A percentile compares a stretch with the other conserved stretches of the same genome.
Conservation (phyloP, 2,329 filamentous ascomycete species). For the Paraconiothyrium brasiliense region DNA sequence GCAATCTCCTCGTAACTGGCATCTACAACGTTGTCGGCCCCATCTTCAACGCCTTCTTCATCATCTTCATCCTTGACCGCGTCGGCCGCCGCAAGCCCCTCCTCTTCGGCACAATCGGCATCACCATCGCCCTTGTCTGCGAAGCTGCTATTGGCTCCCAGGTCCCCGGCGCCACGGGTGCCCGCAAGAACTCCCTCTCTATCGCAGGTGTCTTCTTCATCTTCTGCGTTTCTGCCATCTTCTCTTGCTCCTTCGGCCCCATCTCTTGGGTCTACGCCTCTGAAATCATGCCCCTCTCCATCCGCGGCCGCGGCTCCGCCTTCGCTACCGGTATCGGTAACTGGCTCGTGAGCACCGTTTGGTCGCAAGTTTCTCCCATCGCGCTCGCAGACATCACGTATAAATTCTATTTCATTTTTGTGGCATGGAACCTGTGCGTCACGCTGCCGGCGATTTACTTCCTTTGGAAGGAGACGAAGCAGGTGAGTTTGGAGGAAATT, state of each 20-base stretch:
- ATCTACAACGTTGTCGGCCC: slow-evolving; percentile 70
- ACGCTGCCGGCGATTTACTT: slow-evolving; percentile 60
- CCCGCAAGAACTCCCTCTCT: slow-evolving; percentile 44
- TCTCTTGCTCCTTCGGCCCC: slow-evolving; percentile 45
- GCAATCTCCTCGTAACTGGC: slow-evolving; percentile 64
- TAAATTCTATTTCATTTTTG: slow-evolving; percentile 68
- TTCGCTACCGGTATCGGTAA: slow-evolving; percentile 68
- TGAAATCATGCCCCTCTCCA: slow-evolving; percentile 71
- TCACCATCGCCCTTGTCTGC: slow-evolving; percentile 66
- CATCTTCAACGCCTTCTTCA: slow-evolving; percentile 67
- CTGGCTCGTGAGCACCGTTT: slow-evolving; percentile 68
- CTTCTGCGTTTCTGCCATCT: slow-evolving; percentile 59
- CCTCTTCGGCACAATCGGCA: slow-evolving; percentile 63
- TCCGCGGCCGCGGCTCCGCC: slow-evolving; percentile 67
- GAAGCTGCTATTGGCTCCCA: slow-evolving; percentile 64
- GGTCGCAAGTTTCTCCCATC: slow-evolving; percentile 66
- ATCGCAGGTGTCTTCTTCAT: slow-evolving; percentile 47
- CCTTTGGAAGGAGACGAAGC: slow-evolving; percentile 58
- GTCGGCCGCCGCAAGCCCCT: slow-evolving; percentile 62
- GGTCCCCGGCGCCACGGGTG: slow-evolving; percentile 39
- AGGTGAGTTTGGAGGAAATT: slow-evolving; percentile 66
- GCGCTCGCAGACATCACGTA: slow-evolving; percentile 60
- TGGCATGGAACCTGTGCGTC: slow-evolving; percentile 58
- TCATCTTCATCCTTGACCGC: slow-evolving; percentile 64
- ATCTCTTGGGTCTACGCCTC: slow-evolving; percentile 71